Evolutionary conservation across 805 yeast species (phyloP).

Genomic region (Hanseniaspora singularis): DNA sequence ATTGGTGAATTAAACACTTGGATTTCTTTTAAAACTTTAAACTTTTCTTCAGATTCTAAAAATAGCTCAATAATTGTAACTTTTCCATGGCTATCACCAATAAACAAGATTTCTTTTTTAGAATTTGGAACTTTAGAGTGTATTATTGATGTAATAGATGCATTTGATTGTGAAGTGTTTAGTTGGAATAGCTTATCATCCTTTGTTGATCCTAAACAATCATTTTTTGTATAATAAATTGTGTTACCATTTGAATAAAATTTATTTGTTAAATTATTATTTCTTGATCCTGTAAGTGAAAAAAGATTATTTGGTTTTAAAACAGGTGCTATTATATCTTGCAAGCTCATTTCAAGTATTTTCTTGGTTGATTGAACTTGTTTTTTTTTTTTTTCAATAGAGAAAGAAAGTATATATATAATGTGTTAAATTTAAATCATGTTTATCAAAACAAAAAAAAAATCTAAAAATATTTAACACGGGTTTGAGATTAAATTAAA

Average conservation of each 20-base stretch:
- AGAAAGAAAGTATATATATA: neutral
- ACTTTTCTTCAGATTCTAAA: constrained; percentile 2
- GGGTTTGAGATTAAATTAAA: too few relatives aligned
- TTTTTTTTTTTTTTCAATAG: neutral
- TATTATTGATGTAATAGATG: constrained; percentile 1
- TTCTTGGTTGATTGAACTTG: too few relatives aligned
- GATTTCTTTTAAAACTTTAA: constrained; percentile 9
- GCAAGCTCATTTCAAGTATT: neutral
- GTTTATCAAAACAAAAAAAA: too few relatives aligned
- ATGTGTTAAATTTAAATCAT: too few relatives aligned
- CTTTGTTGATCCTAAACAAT: neutral
- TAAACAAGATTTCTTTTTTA: constrained; percentile 6
- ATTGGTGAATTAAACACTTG: constrained; percentile 11
- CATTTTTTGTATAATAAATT: neutral
- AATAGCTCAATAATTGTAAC: constrained; percentile 8
- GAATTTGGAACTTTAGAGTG: constrained; percentile 5
- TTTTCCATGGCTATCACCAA: constrained; percentile 11
- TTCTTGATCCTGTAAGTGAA: constrained; percentile 9
- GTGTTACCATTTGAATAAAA: constrained; percentile 12
- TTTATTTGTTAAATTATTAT: constrained; percentile 2
- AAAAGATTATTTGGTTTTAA: constrained; percentile 10
- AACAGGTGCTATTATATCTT: neutral
- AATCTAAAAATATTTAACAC: too few relatives aligned
- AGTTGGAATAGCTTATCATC: constrained; percentile 2
- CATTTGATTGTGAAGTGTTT: constrained; percentile 9